Conservation (phyloP, 2,329 filamentous ascomycete species). For the Talaromyces sp. region DNA sequence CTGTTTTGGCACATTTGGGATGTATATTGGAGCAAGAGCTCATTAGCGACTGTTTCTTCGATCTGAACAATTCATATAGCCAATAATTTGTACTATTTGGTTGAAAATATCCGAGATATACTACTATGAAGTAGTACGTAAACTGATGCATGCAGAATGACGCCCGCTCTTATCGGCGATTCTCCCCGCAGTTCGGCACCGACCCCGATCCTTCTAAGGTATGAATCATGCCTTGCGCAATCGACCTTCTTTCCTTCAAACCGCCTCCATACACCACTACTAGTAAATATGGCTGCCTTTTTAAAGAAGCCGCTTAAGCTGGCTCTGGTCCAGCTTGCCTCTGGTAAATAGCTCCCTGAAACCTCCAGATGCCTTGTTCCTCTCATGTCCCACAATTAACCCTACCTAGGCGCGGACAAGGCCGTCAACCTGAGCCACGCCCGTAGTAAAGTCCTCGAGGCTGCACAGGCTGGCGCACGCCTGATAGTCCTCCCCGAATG, state of each 20-base stretch:
- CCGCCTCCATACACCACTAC: background rate
- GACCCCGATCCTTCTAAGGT: background rate
- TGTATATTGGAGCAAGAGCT: no score
- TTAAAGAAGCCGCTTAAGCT: slow-evolving; percentile 79
- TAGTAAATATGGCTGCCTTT: slow-evolving; percentile 58
- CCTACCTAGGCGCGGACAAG: slow-evolving; percentile 70
- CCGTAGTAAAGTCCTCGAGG: slow-evolving; percentile 78
- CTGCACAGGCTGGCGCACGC: slow-evolving; percentile 73
- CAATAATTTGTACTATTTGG: no score
- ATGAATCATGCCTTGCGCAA: no score
- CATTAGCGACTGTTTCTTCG: no score
- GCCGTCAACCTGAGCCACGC: slow-evolving; percentile 79
- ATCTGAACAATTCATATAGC: no score
- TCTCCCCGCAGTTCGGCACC: background rate
- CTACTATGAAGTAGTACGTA: no score
- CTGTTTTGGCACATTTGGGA: no score
- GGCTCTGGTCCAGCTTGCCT: slow-evolving; percentile 78
- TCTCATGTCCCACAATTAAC: slow-evolving; percentile 7
- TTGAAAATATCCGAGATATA: no score
- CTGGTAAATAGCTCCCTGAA: slow-evolving; percentile 50
- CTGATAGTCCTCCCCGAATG: slow-evolving; percentile 95
- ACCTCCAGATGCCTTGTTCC: background rate
- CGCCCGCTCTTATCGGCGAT: background rate
- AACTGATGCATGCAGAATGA: no score
- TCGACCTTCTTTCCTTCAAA: background rate